phyloP scores from a whole-genome alignment of 768 basidiomycete genomes.

The Erythrobasidium yunnanense region DNA sequence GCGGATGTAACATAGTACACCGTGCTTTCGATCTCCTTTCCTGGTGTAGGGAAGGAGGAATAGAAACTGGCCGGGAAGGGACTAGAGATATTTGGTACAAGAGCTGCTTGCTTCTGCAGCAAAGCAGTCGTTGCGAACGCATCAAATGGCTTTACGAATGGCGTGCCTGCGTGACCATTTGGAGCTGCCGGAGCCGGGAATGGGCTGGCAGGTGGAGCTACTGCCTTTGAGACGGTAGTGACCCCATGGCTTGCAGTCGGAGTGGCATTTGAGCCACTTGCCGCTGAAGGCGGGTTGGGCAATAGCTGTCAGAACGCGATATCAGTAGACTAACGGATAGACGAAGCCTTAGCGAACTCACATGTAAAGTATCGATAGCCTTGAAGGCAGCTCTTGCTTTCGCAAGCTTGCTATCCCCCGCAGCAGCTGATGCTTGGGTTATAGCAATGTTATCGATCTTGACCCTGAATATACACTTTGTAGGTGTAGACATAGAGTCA shows the following conservation, averaged over 20 bases:
- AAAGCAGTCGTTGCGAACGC: neutral
- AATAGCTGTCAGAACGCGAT: neutral
- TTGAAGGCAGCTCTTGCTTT: conserved; percentile 26
- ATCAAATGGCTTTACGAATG: neutral
- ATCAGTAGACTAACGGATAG: neutral
- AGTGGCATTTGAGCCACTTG: neutral
- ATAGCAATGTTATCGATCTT: conserved; percentile 1
- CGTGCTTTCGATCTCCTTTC: neutral
- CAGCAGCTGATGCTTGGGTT: conserved; percentile 7
- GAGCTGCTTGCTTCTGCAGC: conserved; percentile 1
- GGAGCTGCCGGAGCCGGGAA: neutral
- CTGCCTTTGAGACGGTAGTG: neutral
- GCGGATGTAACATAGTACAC: conserved; percentile 12
- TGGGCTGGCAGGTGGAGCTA: neutral
- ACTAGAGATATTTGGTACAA: neutral
- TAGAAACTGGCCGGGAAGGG: conserved; percentile 17
- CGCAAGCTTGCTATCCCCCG: conserved; percentile 11
- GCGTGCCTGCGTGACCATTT: neutral
- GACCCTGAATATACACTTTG: conserved; percentile 7
- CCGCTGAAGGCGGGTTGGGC: neutral
- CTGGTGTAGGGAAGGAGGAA: conserved; percentile 2
- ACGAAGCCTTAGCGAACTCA: neutral
- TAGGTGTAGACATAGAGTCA: conserved; percentile 1
- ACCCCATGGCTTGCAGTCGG: neutral
- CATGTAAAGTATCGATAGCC: conserved; percentile 5